Base-by-base conservation (phyloP, 2,329 filamentous ascomycete species). In the Mycogone perniciosa region DNA sequence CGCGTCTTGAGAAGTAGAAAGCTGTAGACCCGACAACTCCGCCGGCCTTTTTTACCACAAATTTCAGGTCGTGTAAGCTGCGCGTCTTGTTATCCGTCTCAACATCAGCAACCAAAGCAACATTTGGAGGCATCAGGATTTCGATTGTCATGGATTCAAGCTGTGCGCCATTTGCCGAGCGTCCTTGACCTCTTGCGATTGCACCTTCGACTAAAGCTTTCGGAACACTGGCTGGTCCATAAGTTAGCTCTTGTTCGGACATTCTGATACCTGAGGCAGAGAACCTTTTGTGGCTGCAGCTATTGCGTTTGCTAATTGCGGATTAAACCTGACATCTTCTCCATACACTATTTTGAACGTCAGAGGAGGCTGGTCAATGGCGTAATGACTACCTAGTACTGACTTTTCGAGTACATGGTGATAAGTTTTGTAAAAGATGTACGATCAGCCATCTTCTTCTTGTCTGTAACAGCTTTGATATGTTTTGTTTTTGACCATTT, bases 401-500 rank as follows among this genome's bases (percentile, higher is more conserved):
- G 69, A 89, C 87, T 73, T 72, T 87, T 90, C 2, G 88, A 88
- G 53, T 84, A 85, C 54, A 85, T 78, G 45, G 84, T 80, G 51
- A 97, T 85, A 54, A 86, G 81, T 58, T 88, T 84, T 26, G 85
- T 77, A 60, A 95, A 79, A 41, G 76, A 68, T 43, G 77, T 80
- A 31, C 90, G 84, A 59, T 85, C 77, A 40, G 78, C 79, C 69
- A 83, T 89, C 70, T 91, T 96, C 60, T 85, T 84, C 53, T 78
- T 79, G 67, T 99, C 93, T 52, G 85, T 86, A 55, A 85, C 88
- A 46, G 86, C 90, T 70, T 99, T 99, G 68, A 93, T 89, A 68
- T 97, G 93, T 64, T 86, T 88, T 71, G 96, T 97, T 63, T 93
- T 95, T 52, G 89, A 90, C 93, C 93, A 99, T 66, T 90, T 87